Evolutionary conservation across 768 basidiomycete species (phyloP), one percentile per base, ranked within the genome.

Genomic region (Mrakia hoshinonis): DNA sequence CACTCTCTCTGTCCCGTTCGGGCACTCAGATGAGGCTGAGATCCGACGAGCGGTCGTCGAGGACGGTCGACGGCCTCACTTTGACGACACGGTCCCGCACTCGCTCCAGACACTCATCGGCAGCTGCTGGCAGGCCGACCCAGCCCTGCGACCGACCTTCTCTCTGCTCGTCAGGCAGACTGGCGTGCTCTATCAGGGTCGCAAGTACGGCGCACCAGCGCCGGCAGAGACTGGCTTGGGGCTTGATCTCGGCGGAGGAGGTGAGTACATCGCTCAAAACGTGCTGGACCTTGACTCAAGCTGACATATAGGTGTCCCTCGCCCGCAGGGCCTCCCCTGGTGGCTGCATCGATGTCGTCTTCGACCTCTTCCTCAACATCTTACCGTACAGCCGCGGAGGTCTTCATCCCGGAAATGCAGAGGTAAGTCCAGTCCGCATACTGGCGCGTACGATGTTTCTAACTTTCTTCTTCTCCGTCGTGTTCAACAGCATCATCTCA

Each of bases 41-140:
- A 82, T 84, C 58, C 78, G 81, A 52, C 81, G 81, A 73, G 83
- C 87, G 70, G 71, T 78, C 29, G 66, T 62, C 22, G 58, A 61
- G 62, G 38, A n/a, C 24, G 4, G 55, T 26, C 24, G 54, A 7
- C 70, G 76, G n/a, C 77, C 77, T 24, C 26, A 47, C 13, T 73
- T 73, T 26, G 74, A 76, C 1, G 43, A 54, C 9, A 60, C 55
- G 10, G 65, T 74, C 0, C 62, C 73, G 6, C 62, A 73, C 38
- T 51, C 36, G 9, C 67, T 78, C 0, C 76, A 74, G 74, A 49
- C 20, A 5, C 46, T 78, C 10, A 51, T 76, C 12, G 51, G 43
- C 15, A 12, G 24, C 9, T 76, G 76, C 67, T 78, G 77, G 77
- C 31, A 71, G 18, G 73, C 74, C 10, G 68, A 72, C 3, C 74